phyloP scores from a whole-genome alignment of 2,329 filamentous ascomycete genomes.

The Aureobasidium leucospermi region DNA sequence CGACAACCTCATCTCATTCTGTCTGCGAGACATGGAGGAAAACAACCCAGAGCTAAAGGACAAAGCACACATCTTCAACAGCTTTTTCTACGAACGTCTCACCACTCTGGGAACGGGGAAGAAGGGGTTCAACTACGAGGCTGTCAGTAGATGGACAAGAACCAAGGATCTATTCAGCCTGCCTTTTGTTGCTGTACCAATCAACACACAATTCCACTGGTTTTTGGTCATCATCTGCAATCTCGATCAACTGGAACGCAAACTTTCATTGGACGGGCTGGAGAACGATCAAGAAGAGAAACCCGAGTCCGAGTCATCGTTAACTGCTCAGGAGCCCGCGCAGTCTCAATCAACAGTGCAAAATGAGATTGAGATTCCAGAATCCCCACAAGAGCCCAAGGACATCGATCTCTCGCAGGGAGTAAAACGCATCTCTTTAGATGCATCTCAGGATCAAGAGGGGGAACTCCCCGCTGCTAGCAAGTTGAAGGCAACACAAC shows the following conservation, averaged over 20 bases:
- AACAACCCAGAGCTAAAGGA: constrained; percentile 35
- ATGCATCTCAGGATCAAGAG: background rate
- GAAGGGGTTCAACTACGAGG: constrained; percentile 68
- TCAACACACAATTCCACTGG: constrained; percentile 84
- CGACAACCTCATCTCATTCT: constrained; percentile 86
- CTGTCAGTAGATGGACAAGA: constrained; percentile 80
- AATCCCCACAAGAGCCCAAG: background rate
- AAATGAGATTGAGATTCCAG: constrained; percentile 2
- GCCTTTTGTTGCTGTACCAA: constrained; percentile 85
- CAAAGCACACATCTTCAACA: constrained; percentile 81
- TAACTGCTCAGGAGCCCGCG: background rate
- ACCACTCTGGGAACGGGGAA: constrained; percentile 50
- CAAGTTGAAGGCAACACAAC: background rate
- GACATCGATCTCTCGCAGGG: background rate
- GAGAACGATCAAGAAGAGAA: background rate
- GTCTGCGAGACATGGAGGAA: constrained; percentile 50
- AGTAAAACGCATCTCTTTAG: constrained; percentile 5
- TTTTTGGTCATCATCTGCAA: constrained; percentile 95
- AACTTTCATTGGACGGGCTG: background rate
- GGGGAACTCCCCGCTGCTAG: background rate
- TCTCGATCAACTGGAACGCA: constrained; percentile 43
- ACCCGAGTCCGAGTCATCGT: background rate
- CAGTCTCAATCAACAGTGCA: background rate
- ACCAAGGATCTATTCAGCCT: constrained; percentile 76
- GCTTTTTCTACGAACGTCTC: constrained; percentile 79